Percentiles rank a stretch among this genome's conserved stretches.
Evolutionary conservation across 805 yeast genomes (phyloP).

Genomic region (Isabelozyma rhagii): DNA sequence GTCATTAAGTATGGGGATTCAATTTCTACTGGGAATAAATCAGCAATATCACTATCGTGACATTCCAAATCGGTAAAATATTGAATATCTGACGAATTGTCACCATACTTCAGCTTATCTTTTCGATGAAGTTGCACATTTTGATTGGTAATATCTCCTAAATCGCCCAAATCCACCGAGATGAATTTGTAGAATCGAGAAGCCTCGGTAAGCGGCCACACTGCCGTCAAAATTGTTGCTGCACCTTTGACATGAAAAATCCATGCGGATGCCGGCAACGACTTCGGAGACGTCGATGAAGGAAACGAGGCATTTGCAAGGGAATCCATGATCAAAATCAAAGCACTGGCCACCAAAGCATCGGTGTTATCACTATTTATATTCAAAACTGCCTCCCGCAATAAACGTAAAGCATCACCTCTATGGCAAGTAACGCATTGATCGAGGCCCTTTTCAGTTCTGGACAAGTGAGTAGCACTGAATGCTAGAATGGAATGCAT

Average conservation of each 20-base stretch:
- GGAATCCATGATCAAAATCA: conserved; percentile 88
- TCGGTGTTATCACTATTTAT: conserved; percentile 85
- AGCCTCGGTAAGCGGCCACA: conserved; percentile 74
- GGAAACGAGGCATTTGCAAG: conserved; percentile 83
- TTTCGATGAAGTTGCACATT: conserved; percentile 24
- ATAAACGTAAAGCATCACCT: conserved; percentile 76
- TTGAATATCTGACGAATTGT: conserved; percentile 29
- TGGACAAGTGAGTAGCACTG: conserved; percentile 85
- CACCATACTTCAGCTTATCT: conserved; percentile 1
- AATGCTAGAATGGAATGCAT: conserved; percentile 92
- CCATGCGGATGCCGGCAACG: conserved; percentile 93
- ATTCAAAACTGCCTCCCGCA: conserved; percentile 82
- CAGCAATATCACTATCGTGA: conserved; percentile 81
- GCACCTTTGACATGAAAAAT: conserved; percentile 96
- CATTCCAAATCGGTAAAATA: conserved; percentile 64
- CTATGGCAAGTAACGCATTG: conserved; percentile 82
- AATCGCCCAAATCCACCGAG: conserved; percentile 85
- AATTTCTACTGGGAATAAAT: conserved; percentile 79
- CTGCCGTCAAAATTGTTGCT: conserved; percentile 91
- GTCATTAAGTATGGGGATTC: conserved; percentile 87
- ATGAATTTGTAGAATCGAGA: conserved; percentile 43
- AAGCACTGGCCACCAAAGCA: conserved; percentile 88
- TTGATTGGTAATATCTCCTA: conserved; percentile 66
- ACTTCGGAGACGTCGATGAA: conserved; percentile 45
- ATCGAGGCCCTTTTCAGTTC: conserved; percentile 73